These are phyloP conservation scores for Clitopilus hobsonii DNA, from an alignment of 768 basidiomycete species.

Conservation along the genomic window DNA sequence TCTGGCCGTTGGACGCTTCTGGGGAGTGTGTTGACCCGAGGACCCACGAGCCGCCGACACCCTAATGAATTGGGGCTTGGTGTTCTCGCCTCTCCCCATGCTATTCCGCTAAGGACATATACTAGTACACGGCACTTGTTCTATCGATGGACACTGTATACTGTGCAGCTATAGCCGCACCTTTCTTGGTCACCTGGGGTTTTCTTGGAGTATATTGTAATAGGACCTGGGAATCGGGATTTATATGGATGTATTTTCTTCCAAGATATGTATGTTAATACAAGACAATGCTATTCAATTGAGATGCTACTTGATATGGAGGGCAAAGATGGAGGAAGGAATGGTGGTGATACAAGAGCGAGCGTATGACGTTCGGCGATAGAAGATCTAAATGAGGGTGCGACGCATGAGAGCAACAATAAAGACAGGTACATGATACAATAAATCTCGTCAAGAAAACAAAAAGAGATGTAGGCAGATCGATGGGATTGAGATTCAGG, in stretches of 20 bases:
- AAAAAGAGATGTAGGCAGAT: conserved; percentile 1
- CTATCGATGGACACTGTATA: too few relatives aligned
- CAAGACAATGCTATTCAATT: too few relatives aligned
- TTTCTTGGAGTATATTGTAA: not conserved
- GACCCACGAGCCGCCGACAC: conserved; percentile 60
- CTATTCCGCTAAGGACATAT: too few relatives aligned
- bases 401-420: not conserved
- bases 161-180: too few relatives aligned
- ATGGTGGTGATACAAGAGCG: not conserved
- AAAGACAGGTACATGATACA: not conserved
- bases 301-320: not conserved
- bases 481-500: conserved; percentile 5
- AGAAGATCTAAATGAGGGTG: not conserved
- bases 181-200: too few relatives aligned
- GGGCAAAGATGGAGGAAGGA: not conserved
- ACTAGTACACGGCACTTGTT: too few relatives aligned
- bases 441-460: too few relatives aligned
- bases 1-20: conserved; percentile 71
- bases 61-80: conserved; percentile 13
- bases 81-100: too few relatives aligned
- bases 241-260: not conserved
- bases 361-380: not conserved
- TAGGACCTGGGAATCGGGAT: not conserved
- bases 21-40: conserved; percentile 52
- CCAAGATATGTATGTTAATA: not conserved